These are phyloP conservation scores for Fremontodendron californicum DNA, from an alignment of 345 rosid species.

Conservation along the genomic window DNA sequence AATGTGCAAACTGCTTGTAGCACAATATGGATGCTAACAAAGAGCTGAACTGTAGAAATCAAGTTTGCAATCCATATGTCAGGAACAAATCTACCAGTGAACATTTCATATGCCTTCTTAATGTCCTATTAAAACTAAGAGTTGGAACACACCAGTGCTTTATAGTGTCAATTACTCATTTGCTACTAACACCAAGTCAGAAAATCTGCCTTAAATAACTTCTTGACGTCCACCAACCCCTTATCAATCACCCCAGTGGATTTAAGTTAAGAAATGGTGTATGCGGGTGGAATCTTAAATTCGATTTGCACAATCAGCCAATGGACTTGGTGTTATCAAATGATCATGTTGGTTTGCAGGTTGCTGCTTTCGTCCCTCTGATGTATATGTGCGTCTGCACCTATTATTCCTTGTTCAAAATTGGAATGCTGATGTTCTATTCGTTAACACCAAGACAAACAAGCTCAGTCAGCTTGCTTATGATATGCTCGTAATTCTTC, in stretches of 20 bases:
- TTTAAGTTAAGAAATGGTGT: background rate
- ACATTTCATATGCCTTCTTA: background rate
- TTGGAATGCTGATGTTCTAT: conserved; percentile 85
- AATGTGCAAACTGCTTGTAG: background rate
- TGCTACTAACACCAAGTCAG: background rate
- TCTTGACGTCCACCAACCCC: background rate
- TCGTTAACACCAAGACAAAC: conserved; percentile 73
- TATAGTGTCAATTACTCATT: background rate
- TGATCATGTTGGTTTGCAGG: conserved; percentile 29
- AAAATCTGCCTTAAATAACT: background rate
- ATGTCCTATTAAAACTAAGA: background rate
- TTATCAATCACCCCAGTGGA: background rate
- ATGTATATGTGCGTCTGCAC: conserved; percentile 87
- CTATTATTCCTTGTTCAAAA: conserved; percentile 65
- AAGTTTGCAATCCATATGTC: background rate
- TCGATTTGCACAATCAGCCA: background rate
- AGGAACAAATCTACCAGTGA: background rate
- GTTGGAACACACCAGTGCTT: background rate
- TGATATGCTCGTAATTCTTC: conserved; percentile 71
- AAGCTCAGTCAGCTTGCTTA: conserved; percentile 77
- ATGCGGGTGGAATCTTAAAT: background rate
- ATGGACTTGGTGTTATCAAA: background rate
- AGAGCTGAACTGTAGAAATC: background rate
- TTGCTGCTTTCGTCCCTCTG: conserved; percentile 61
- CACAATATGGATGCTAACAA: background rate